Base-by-base conservation (phyloP, 805 yeast genomes). In the Ogataea neopini region DNA sequence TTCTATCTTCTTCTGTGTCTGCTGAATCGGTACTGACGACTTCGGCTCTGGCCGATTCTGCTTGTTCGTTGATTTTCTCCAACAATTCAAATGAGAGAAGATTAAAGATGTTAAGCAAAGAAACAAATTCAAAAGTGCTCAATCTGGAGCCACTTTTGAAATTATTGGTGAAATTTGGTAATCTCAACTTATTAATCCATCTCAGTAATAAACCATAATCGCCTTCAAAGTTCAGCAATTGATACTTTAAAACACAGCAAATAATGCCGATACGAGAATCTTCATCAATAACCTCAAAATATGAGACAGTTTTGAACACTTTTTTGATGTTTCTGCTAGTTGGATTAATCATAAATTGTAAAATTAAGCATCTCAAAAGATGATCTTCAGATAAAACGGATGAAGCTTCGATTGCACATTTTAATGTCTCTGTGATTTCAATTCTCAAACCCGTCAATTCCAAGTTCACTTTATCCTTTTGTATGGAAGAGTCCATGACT, bases 161-260 rank as follows among this genome's bases (percentile, higher is more conserved):
- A 29, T 46, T 38, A 14, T 48, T 47, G 1, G 61, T 53, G 48
- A 58, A 57, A 40, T 57, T 55, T 10, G 66, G 61, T 1, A 64
- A 41, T 14, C 50, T 51, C 42, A 64, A 43, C 40, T 60, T 59
- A 14, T 52, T 50, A 13, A 61, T 43, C 66, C 64, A 62, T 9
- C 48, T 45, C 18, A 50, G 20, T 6, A 61, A 23, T n/a, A 39
- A 34, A 15, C 40, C 48, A 32, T 49, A 48, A 28, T 58, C 47
- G 13, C 48, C 49, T 3, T 50, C 32, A 11, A 43, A 40, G 23
- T 57, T 44, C 28, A 59, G 37, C 22, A 64, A 45, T 47, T 63
- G 59, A 46, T 52, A 56, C 40, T 58, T 62, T 43, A 64, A 42
- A 9, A 57, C 58, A 29, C 57, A 52, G 43, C 66, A 64, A 13